Base-by-base conservation (phyloP, 345 rosid species). In the Arabidopsis suecica region DNA sequence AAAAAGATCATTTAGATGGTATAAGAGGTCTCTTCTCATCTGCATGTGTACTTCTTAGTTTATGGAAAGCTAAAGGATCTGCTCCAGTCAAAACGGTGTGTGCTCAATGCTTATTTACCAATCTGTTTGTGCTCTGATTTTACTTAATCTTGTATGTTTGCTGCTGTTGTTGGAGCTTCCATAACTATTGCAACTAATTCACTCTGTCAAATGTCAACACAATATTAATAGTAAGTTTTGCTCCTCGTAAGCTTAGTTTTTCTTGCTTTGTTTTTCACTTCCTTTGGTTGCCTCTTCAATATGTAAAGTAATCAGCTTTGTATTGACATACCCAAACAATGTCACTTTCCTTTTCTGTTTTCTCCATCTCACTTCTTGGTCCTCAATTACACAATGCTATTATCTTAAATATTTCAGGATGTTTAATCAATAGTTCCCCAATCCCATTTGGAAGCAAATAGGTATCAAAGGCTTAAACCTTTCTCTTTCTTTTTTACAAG, bases 161-260 rank as follows among this genome's bases (percentile, higher is more conserved):
- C 12, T 47, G n/a, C 9, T 25, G 84, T 88, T 7, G 92, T 91
- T 68, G 96, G 96, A 67, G 91, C 86, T 77, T 87, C 94, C 57
- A 90, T 88, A 14, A 73, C 90, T 74, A 67, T 83, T 54, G 70
- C 78, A 23, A 86, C 93, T 50, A 92, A 90, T 81, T 93, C 92
- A 53, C 74, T 92, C 65, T 92, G 97, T 91, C 67, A 87, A 88
- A 77, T 81, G 93, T 90, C 67, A 87, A 88, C 76, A 90, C 93
- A 73, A 83, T 96, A 73, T 86, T 87, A 69, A 91, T 90, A 79
- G 90, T 88, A 79, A 79, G 89, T 82, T 41, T 41, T 56, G 40
- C 8, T 53, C 33, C n/a, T 12, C 57, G 11, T 1, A 51, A 3
- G 5, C 10, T 48, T 45, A 5, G 9, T 6, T 45, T 45, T 45